These are phyloP conservation scores for Lentinula edodes DNA, from an alignment of 768 basidiomycete genomes.

Conservation along the genomic window DNA sequence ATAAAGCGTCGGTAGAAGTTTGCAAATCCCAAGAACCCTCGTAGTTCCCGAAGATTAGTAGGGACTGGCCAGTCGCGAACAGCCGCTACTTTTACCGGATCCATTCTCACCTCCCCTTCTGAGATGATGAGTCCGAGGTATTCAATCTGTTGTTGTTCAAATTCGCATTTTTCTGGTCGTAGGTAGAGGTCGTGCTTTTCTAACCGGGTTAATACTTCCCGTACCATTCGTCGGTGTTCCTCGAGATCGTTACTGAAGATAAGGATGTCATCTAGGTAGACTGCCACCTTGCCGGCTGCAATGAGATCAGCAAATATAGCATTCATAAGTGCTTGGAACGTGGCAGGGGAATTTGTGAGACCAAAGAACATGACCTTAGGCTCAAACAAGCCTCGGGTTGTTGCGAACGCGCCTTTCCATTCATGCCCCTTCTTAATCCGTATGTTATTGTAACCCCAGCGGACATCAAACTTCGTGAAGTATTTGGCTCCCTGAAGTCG, in stretches of 20 bases:
- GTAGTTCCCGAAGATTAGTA: neutral
- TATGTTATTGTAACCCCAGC: conserved; percentile 34
- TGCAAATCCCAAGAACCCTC: conserved; percentile 18
- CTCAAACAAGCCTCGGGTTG: conserved; percentile 31
- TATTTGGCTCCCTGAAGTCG: no score
- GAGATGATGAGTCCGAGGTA: no score
- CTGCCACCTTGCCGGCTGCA: conserved; percentile 15
- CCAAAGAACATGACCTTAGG: conserved; percentile 38
- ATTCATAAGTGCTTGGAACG: conserved; percentile 26
- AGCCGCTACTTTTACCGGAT: neutral
- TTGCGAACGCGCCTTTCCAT: conserved; percentile 38
- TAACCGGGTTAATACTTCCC: conserved; percentile 14
- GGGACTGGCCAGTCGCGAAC: conserved; percentile 22
- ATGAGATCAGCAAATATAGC: conserved; percentile 26
- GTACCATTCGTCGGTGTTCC: conserved; percentile 9
- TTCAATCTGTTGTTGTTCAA: no score
- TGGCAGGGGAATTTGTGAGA: conserved; percentile 24
- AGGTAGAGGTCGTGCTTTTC: conserved; percentile 15
- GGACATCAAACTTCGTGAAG: no score
- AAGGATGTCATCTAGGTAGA: conserved; percentile 28
- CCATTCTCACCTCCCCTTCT: neutral
- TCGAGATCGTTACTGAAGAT: no score
- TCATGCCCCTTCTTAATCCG: conserved; percentile 34
- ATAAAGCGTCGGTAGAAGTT: conserved; percentile 14
- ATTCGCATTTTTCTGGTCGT: no score